phyloP scores from a whole-genome alignment of 352 stramenopile genomes.

The Globisporangium viniferum region DNA sequence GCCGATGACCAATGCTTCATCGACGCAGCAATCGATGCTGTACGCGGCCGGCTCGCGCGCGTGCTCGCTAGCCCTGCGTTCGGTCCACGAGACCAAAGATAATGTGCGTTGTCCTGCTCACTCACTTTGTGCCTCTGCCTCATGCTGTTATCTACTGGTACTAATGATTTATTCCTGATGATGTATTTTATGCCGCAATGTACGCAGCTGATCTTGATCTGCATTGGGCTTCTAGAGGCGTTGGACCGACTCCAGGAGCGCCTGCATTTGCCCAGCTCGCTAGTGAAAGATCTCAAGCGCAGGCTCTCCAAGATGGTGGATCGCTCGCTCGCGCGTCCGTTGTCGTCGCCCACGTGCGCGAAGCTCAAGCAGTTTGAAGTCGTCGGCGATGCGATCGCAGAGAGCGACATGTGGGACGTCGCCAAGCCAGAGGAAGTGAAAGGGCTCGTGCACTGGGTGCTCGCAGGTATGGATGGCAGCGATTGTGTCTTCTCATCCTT shows the following conservation, averaged over 20 bases:
- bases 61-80: constrained; percentile 59
- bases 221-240: constrained; percentile 69
- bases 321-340: constrained; percentile 33
- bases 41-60: constrained; percentile 36
- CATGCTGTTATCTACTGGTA: too few species aligned
- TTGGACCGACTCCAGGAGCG: constrained; percentile 72
- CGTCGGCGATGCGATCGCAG: constrained; percentile 48
- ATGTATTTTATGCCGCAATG: background rate
- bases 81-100: constrained; percentile 69
- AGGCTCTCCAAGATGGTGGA: constrained; percentile 66
- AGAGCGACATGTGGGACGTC: constrained; percentile 52
- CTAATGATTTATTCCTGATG: background rate
- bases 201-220: constrained; percentile 72
- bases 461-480: constrained; percentile 28
- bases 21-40: constrained; percentile 24
- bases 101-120: constrained; percentile 30
- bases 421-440: constrained; percentile 60
- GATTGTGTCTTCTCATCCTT: background rate
- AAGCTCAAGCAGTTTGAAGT: constrained; percentile 22
- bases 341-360: constrained; percentile 21
- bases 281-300: constrained; percentile 76
- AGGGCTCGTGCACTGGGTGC: constrained; percentile 64
- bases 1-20: constrained; percentile 10
- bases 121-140: too few species aligned
- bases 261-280: constrained; percentile 55